Conservation (phyloP, 179 eudicot genomes). For the Beta lomatogona region DNA sequence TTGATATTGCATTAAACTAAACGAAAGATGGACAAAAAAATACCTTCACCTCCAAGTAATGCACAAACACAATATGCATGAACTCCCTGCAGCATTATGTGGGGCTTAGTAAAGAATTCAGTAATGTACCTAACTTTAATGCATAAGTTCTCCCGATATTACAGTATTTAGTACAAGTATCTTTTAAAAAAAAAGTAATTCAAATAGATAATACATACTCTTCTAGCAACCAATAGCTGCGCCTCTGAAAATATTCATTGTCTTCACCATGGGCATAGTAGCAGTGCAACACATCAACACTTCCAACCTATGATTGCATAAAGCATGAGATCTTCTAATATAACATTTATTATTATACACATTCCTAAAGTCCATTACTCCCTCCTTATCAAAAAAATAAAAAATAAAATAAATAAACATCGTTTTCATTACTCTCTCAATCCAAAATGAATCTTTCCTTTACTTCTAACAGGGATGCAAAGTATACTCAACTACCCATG, state of each 20-base stretch:
- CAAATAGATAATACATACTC: constrained; percentile 49
- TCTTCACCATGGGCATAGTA: constrained; percentile 85
- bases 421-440: neutral
- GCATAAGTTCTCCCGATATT: neutral
- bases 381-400: neutral
- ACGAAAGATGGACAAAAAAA: neutral
- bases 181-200: neutral
- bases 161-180: neutral
- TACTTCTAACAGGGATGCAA: neutral
- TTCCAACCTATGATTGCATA: constrained; percentile 55
- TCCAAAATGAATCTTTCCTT: neutral
- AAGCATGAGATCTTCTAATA: constrained; percentile 19
- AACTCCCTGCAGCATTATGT: constrained; percentile 45
- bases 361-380: neutral
- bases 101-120: constrained; percentile 15
- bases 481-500: neutral
- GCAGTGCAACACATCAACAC: constrained; percentile 70
- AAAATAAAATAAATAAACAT: too few relatives aligned
- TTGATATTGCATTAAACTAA: neutral
- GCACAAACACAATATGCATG: constrained; percentile 57
- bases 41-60: constrained; percentile 60
- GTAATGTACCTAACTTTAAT: constrained; percentile 8
- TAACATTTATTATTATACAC: neutral
- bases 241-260: constrained; percentile 66
- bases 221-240: constrained; percentile 83